These are phyloP conservation scores for Raffaelea albimanens DNA, from an alignment of 2,329 filamentous ascomycete genomes.

Conservation along the genomic window DNA sequence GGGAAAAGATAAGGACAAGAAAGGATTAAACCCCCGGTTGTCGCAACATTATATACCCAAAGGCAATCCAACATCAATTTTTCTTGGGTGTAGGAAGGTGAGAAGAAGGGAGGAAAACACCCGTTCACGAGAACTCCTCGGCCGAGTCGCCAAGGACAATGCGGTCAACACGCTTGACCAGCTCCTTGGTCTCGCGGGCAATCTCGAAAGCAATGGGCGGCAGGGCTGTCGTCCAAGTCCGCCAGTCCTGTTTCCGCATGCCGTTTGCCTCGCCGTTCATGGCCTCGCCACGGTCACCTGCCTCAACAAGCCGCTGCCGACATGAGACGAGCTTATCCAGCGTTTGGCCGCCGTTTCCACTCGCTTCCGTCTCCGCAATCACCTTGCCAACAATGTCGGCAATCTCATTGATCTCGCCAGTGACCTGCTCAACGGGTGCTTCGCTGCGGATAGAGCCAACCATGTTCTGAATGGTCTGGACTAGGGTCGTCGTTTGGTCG, in stretches of 20 bases:
- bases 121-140: conserved; percentile 18
- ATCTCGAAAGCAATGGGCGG: conserved; percentile 83
- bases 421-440: conserved; percentile 53
- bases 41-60: too few species aligned
- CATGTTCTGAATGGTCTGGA: conserved; percentile 73
- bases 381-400: conserved; percentile 62
- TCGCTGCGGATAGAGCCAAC: conserved; percentile 63
- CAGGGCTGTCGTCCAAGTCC: conserved; percentile 58
- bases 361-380: conserved; percentile 52
- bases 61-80: too few species aligned
- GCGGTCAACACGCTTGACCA: conserved; percentile 32
- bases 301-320: conserved; percentile 55
- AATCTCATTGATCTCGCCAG: conserved; percentile 62
- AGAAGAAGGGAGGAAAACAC: conserved; percentile 1
- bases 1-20: neutral
- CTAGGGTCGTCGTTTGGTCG: conserved; percentile 69
- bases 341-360: conserved; percentile 38
- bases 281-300: conserved; percentile 50
- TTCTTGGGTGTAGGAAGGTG: too few species aligned
- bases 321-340: conserved; percentile 51
- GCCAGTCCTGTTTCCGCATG: conserved; percentile 46
- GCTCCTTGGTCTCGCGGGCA: conserved; percentile 70
- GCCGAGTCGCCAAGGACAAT: conserved; percentile 14
- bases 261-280: conserved; percentile 39
- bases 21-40: too few species aligned